Conservation (phyloP, 1,139 yeast species). For the Suhomyces maxii region DNA sequence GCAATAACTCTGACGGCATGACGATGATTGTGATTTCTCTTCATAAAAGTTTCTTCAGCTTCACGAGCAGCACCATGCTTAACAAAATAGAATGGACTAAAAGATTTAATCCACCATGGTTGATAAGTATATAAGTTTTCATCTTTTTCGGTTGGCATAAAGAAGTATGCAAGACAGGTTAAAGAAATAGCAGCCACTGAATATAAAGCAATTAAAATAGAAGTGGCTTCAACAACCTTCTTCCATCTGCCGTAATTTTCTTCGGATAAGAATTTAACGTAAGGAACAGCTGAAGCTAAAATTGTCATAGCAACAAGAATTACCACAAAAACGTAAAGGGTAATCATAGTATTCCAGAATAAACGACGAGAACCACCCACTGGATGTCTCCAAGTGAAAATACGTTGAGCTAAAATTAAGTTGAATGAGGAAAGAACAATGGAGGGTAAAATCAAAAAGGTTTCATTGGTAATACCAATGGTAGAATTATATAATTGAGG, state of each 20-base stretch:
- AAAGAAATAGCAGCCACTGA: conserved; percentile 38
- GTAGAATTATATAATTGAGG: conserved; percentile 24
- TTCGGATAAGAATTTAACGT: conserved; percentile 29
- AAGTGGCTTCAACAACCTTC: conserved; percentile 31
- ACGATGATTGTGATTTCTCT: conserved; percentile 44
- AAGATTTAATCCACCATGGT: conserved; percentile 51
- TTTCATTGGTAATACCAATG: conserved; percentile 34
- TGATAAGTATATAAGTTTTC: conserved; percentile 45
- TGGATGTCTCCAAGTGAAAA: conserved; percentile 50
- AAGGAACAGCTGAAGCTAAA: conserved; percentile 37
- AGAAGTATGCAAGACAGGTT: conserved; percentile 40
- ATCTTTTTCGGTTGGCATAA: conserved; percentile 44
- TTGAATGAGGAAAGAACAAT: conserved; percentile 37
- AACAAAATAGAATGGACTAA: conserved; percentile 44
- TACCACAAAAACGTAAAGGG: conserved; percentile 30
- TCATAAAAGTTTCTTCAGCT: conserved; percentile 45
- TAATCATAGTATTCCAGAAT: conserved; percentile 38
- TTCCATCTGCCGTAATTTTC: conserved; percentile 25
- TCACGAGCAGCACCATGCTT: conserved; percentile 37
- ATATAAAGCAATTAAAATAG: conserved; percentile 34
- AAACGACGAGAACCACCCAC: conserved; percentile 44
- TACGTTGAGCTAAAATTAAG: conserved; percentile 43
- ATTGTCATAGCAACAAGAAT: conserved; percentile 35
- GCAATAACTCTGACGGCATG: conserved; percentile 47
- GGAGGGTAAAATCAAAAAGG: conserved; percentile 36